These are phyloP conservation scores for Solanum habrochaites DNA, from an alignment of 257 asterid species.

Conservation along the genomic window DNA sequence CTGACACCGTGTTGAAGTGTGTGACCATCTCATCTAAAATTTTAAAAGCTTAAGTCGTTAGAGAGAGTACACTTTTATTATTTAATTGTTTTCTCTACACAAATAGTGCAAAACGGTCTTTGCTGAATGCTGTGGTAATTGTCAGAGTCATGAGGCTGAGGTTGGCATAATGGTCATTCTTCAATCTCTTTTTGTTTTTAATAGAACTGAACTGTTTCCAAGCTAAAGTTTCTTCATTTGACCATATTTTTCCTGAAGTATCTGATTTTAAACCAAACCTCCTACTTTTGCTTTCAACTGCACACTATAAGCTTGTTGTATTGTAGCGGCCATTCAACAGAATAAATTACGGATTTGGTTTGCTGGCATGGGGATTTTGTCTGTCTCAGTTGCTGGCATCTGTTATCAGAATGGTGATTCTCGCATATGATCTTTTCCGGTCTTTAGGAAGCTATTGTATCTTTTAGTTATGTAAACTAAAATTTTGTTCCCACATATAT, in stretches of 20 bases:
- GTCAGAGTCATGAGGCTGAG: background rate
- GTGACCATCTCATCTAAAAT: background rate
- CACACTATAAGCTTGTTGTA: background rate
- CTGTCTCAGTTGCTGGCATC: conserved; percentile 78
- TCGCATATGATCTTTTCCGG: background rate
- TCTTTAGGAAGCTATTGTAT: background rate
- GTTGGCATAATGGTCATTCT: background rate
- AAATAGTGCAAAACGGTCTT: background rate
- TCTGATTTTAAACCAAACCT: background rate
- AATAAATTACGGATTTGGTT: conserved; percentile 92
- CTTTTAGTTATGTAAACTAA: background rate
- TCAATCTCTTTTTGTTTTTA: background rate
- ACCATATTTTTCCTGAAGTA: background rate
- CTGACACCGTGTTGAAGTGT: background rate
- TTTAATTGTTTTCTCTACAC: background rate
- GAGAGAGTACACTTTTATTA: background rate
- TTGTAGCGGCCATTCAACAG: conserved; percentile 97
- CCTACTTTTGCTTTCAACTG: background rate
- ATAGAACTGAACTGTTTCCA: background rate
- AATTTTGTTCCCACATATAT: background rate
- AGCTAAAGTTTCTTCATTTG: background rate
- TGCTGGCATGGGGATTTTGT: conserved; percentile 98
- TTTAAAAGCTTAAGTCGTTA: background rate
- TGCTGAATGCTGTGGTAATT: background rate
- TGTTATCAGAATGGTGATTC: conserved; percentile 68